phyloP scores from a whole-genome alignment of 1,139 yeast species.

The Chernovozyma aurita region DNA sequence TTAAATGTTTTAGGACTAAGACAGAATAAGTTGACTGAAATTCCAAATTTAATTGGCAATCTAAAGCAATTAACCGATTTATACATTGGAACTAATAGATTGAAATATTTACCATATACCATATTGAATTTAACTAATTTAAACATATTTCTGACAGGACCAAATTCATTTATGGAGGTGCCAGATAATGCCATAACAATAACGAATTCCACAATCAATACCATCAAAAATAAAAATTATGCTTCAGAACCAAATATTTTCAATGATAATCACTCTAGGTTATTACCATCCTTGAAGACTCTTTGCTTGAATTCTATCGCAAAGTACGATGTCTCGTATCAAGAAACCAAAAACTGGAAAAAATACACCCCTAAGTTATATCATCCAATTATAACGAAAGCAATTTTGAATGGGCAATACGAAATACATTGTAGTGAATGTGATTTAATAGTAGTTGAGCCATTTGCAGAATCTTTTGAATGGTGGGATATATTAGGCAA shows the following conservation, averaged over 20 bases:
- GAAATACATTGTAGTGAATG: slow-evolving; percentile 37
- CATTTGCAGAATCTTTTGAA: slow-evolving; percentile 38
- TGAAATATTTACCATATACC: slow-evolving; percentile 33
- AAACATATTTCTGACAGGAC: slow-evolving; percentile 37
- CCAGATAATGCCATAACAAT: slow-evolving; percentile 25
- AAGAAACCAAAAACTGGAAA: slow-evolving; percentile 43
- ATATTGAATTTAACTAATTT: slow-evolving; percentile 29
- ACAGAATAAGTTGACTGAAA: slow-evolving; percentile 29
- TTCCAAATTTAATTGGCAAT: slow-evolving; percentile 35
- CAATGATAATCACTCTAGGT: slow-evolving; percentile 8
- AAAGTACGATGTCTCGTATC: slow-evolving; percentile 39
- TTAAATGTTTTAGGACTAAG: slow-evolving; percentile 40
- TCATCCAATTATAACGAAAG: slow-evolving; percentile 31
- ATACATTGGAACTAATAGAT: slow-evolving; percentile 35
- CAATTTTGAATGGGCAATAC: slow-evolving; percentile 38
- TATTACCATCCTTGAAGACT: slow-evolving; percentile 29
- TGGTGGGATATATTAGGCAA: slow-evolving; percentile 47
- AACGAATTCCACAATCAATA: slow-evolving; percentile 12
- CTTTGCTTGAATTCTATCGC: slow-evolving; percentile 35
- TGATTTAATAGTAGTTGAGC: slow-evolving; percentile 32
- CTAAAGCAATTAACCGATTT: slow-evolving; percentile 33
- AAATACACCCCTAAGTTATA: slow-evolving; percentile 31
- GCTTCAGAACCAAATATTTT: slow-evolving; percentile 1
- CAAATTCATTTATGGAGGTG: slow-evolving; percentile 35
- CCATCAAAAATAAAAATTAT: slow-evolving; percentile 8